Evolutionary conservation across 768 basidiomycete genomes (phyloP), one percentile per base, ranked within the genome.

Genomic region (Rhodotorula toruloides): DNA sequence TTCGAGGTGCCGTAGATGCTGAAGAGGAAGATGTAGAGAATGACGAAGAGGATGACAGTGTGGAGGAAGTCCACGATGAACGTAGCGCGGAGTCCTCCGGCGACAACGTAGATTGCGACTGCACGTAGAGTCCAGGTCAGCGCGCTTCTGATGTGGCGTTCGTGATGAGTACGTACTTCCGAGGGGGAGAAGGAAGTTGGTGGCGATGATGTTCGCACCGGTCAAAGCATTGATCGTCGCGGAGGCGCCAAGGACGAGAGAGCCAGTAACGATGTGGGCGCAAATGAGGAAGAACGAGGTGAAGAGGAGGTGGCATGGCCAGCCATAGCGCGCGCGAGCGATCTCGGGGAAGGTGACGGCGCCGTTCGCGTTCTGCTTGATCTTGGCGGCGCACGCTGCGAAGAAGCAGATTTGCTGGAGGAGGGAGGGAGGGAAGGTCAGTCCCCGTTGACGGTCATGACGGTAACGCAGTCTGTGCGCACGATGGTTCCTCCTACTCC

Each of bases 341-440:
- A 96, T 91, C 76, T 96, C 90, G 27, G 92, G 82, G 85, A 86
- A 96, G 25, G 90, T 93, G 61, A 89, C 87, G 0, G 87, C 87
- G 65, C 87, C 86, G 27, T 61, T 62, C 3, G 0, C 92, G 90
- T 3, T 92, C 90, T 64, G 93, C 77, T 97, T 96, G 64, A 94
- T 83, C 75, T 94, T 96, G 25, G 90, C 89, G 0, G 92, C 89
- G 50, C 93, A 81, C 84, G 90, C 77, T 13, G 91, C 90, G 74
- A 97, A 96, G n/a, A 96, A 84, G 34, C 93, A 81, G 61, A 96
- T 85, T 72, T 79, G 90, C 32, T n/a, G n/a, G n/a, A n/a, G n/a
- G n/a, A n/a, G n/a, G n/a, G n/a, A n/a, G n/a, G n/a, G n/a, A n/a
- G n/a, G n/a, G n/a, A n/a, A n/a, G n/a, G n/a, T n/a, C n/a, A n/a